Percentiles rank a stretch among this genome's conserved stretches.
Evolutionary conservation across 768 basidiomycete species (phyloP).

Genomic region (Multifurca ochricompacta): DNA sequence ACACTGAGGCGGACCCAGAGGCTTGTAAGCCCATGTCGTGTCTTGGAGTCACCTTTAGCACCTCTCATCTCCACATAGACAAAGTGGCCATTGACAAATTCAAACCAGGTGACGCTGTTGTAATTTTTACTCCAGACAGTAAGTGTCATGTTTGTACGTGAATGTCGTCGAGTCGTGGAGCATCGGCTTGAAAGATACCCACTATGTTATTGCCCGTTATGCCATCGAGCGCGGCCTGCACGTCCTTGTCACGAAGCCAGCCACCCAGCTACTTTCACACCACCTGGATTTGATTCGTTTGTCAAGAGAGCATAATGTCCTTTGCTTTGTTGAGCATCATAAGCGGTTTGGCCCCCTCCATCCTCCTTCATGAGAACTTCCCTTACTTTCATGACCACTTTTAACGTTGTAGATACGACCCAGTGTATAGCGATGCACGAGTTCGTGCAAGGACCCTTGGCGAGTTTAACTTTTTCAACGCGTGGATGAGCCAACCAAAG

Average conservation of each 20-base stretch:
- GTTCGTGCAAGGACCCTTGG: constrained; percentile 68
- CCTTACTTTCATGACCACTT: not conserved
- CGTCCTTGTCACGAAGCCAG: constrained; percentile 90
- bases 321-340: constrained; percentile 94
- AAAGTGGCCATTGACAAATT: constrained; percentile 73
- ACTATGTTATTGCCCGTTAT: constrained; percentile 77
- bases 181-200: constrained; percentile 50
- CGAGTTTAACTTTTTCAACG: constrained; percentile 92
- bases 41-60: not conserved
- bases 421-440: constrained; percentile 87
- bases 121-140: constrained; percentile 92
- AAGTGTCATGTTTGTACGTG: constrained; percentile 24
- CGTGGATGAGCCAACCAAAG: constrained; percentile 98
- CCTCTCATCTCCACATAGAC: constrained; percentile 39
- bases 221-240: constrained; percentile 82
- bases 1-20: constrained; percentile 58
- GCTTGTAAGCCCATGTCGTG: constrained; percentile 53
- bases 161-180: not conserved
- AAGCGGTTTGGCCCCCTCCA: constrained; percentile 49
- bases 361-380: not conserved
- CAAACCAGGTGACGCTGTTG: constrained; percentile 77
- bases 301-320: constrained; percentile 70
- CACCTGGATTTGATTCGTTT: constrained; percentile 72
- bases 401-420: constrained; percentile 56
- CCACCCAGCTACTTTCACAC: constrained; percentile 76